phyloP scores from a whole-genome alignment of 306 rosid genomes.

The Spatholobus suberectus region DNA sequence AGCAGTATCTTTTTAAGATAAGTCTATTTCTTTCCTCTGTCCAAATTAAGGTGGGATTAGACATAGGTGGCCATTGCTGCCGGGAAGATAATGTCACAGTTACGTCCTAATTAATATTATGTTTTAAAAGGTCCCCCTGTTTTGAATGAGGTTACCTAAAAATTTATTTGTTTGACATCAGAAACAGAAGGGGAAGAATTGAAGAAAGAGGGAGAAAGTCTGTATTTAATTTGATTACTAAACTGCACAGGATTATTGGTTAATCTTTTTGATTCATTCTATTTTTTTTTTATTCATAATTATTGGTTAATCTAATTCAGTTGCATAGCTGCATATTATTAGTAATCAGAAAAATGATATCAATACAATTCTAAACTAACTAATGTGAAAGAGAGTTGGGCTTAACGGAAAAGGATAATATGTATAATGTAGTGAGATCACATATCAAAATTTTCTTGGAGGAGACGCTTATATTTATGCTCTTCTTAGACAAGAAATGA shows the following conservation, averaged over 20 bases:
- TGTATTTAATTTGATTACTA: neutral
- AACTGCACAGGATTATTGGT: neutral
- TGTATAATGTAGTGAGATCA: too few relatives aligned
- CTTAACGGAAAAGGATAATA: too few relatives aligned
- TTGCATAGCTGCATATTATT: neutral
- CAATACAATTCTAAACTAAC: too few relatives aligned
- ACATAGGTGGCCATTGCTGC: slow-evolving; percentile 9
- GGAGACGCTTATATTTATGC: too few relatives aligned
- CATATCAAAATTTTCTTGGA: too few relatives aligned
- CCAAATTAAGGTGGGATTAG: neutral
- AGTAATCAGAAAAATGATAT: neutral
- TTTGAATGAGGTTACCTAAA: neutral
- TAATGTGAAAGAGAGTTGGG: too few relatives aligned
- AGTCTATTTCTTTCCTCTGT: neutral
- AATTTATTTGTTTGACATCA: neutral
- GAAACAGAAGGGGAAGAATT: neutral
- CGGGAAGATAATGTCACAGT: neutral
- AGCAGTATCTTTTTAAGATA: neutral
- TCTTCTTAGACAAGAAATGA: too few relatives aligned
- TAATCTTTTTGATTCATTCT: too few relatives aligned
- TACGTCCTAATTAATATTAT: neutral
- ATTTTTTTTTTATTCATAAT: too few relatives aligned
- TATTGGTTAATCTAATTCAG: neutral
- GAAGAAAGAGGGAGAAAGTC: neutral
- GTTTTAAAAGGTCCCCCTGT: neutral